phyloP scores from a whole-genome alignment of 345 rosid genomes.

The Orychophragmus violaceus region DNA sequence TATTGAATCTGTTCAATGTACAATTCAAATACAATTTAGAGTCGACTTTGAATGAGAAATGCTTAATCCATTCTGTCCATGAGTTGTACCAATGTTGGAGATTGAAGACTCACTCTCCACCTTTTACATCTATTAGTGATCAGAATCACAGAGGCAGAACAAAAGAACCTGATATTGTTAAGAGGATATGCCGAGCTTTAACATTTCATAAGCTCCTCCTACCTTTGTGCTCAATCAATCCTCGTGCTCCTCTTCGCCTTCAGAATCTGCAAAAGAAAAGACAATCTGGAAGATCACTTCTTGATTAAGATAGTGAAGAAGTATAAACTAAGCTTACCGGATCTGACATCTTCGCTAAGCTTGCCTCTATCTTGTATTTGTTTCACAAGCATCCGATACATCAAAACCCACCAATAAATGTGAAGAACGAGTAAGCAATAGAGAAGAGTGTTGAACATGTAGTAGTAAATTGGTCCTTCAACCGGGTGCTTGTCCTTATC shows the following conservation, averaged over 20 bases:
- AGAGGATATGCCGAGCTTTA: background rate
- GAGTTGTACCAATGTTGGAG: background rate
- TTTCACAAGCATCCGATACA: constrained; percentile 49
- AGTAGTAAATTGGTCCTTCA: constrained; percentile 53
- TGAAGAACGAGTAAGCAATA: constrained; percentile 59
- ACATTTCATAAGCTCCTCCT: background rate
- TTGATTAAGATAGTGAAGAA: background rate
- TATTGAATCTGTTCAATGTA: background rate
- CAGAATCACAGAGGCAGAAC: background rate
- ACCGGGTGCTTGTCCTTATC: constrained; percentile 42
- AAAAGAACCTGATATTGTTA: background rate
- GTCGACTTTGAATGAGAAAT: background rate
- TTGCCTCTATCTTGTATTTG: constrained; percentile 58
- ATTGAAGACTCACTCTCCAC: constrained; percentile 3
- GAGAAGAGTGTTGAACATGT: constrained; percentile 73
- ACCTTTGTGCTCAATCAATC: constrained; percentile 41
- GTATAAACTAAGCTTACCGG: constrained; percentile 39
- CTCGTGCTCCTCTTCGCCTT: constrained; percentile 44
- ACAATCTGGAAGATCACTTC: background rate
- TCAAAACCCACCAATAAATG: constrained; percentile 73
- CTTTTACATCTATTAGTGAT: background rate
- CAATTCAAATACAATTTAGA: background rate
- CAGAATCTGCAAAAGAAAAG: constrained; percentile 23
- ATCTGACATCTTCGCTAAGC: constrained; percentile 64
- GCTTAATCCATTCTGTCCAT: background rate